These are phyloP conservation scores for Termitomyces sp. DNA, from an alignment of 1,284 basidiomycete genomes.

Conservation along the genomic window DNA sequence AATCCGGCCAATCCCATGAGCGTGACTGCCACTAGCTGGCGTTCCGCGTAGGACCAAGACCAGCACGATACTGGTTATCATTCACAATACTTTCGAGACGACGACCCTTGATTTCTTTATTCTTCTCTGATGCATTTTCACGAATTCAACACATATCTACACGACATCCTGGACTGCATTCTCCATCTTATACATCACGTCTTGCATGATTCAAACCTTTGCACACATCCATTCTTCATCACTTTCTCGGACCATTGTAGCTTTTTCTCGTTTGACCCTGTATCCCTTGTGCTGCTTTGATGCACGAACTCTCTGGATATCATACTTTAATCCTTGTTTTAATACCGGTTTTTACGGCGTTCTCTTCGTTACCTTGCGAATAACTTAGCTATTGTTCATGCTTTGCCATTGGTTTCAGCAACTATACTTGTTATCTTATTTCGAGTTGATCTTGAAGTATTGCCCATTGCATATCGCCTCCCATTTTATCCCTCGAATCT, in stretches of 20 bases:
- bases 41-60: conserved; percentile 31
- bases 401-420: no score
- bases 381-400: neutral
- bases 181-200: conserved; percentile 3
- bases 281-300: conserved; percentile 7
- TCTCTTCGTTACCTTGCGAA: neutral
- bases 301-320: conserved; percentile 11
- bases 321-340: conserved; percentile 6
- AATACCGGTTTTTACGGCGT: conserved; percentile 1
- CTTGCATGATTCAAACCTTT: conserved; percentile 12
- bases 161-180: conserved; percentile 4
- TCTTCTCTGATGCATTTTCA: conserved; percentile 15
- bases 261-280: conserved; percentile 3
- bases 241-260: conserved; percentile 6
- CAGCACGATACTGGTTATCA: conserved; percentile 18
- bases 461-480: no score
- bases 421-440: neutral
- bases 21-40: conserved; percentile 42
- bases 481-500: neutral
- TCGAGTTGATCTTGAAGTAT: neutral
- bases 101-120: conserved; percentile 3
- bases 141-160: conserved; percentile 7
- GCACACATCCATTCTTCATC: conserved; percentile 1
- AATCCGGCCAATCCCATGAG: conserved; percentile 22
- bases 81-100: conserved; percentile 11